These are phyloP conservation scores for Fusarium sp. DNA, from an alignment of 2,329 filamentous ascomycete genomes.

Conservation along the genomic window DNA sequence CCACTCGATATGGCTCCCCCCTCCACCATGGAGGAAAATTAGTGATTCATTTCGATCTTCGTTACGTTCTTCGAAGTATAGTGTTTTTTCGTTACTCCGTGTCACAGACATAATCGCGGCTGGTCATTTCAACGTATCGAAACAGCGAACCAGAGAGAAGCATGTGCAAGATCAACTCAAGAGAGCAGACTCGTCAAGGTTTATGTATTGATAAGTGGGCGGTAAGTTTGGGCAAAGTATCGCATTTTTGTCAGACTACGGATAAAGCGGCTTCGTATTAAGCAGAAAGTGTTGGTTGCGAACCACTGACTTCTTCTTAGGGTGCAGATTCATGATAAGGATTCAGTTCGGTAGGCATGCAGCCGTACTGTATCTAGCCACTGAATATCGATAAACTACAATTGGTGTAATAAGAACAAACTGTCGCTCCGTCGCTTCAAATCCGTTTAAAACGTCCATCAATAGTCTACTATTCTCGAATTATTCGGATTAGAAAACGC, in stretches of 20 bases:
- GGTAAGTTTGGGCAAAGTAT: neutral
- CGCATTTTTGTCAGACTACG: neutral
- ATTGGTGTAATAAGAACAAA: neutral
- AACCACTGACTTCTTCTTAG: neutral
- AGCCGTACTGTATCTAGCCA: neutral
- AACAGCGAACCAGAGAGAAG: neutral
- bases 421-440: neutral
- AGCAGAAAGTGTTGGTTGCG: neutral
- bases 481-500: neutral
- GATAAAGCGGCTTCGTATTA: neutral
- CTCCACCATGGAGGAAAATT: slow-evolving; percentile 13
- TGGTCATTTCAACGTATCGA: neutral
- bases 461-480: neutral
- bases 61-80: slow-evolving; percentile 8
- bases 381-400: neutral
- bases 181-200: too few species aligned
- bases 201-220: neutral
- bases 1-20: slow-evolving; percentile 26
- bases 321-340: neutral
- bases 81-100: neutral
- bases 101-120: neutral
- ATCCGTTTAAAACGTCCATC: neutral
- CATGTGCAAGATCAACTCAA: neutral
- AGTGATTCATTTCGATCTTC: slow-evolving; percentile 1
- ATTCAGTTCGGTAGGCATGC: neutral